phyloP scores from a whole-genome alignment of 352 stramenopile species.

The Globisporangium middletonii region DNA sequence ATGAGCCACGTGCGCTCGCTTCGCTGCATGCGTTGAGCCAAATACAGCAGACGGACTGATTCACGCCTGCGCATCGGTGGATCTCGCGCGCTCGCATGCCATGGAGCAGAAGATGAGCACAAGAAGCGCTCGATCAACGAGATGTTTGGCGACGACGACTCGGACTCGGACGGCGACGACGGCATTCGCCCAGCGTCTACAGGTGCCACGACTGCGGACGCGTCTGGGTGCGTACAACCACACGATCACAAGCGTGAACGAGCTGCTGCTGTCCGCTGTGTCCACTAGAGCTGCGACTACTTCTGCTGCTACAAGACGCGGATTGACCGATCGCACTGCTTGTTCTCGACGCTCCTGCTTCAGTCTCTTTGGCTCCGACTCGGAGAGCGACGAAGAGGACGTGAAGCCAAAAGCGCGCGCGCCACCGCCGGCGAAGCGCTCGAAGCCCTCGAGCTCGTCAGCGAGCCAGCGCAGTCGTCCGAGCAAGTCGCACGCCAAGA shows the following conservation, averaged over 20 bases:
- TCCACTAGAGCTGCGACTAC: too few species aligned
- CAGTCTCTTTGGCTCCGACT: constrained; percentile 84
- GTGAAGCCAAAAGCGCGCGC: constrained; percentile 37
- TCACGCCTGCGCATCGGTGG: neutral
- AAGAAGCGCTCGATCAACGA: constrained; percentile 86
- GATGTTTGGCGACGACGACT: constrained; percentile 85
- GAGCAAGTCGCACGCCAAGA: constrained; percentile 7
- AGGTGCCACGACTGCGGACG: constrained; percentile 48
- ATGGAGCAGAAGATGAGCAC: constrained; percentile 55
- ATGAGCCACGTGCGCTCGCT: too few species aligned
- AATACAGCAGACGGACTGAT: neutral
- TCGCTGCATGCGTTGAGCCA: too few species aligned
- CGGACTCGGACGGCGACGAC: constrained; percentile 58
- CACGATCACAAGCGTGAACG: neutral
- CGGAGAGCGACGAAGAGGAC: constrained; percentile 74
- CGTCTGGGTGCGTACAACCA: constrained; percentile 39
- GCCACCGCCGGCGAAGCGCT: constrained; percentile 38
- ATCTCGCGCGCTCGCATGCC: neutral
- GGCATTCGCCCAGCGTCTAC: constrained; percentile 42
- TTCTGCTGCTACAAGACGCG: neutral
- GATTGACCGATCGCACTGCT: neutral
- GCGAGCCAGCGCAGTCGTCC: constrained; percentile 6
- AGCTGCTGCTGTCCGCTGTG: neutral
- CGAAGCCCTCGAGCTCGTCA: constrained; percentile 24
- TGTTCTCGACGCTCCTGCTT: neutral